These are phyloP conservation scores for Parasitella parasitica DNA, from an alignment of 371 early-diverging fungal species.

Conservation along the genomic window DNA sequence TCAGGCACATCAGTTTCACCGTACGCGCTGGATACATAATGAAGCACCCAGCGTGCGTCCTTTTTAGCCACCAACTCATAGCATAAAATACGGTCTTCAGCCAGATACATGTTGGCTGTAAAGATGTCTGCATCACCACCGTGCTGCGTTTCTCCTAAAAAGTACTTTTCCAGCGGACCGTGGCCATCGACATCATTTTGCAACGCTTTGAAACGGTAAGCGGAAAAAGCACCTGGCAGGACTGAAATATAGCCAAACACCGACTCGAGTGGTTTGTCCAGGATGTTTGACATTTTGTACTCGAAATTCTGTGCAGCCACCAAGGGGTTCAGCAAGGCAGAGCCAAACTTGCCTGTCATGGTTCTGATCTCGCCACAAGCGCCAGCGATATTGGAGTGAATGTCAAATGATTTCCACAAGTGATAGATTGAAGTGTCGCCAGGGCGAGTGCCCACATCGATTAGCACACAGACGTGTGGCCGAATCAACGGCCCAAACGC, in stretches of 20 bases:
- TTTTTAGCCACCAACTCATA: slow-evolving; percentile 82
- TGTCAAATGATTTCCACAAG: slow-evolving; percentile 91
- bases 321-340: slow-evolving; percentile 76
- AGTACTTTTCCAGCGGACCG: slow-evolving; percentile 69
- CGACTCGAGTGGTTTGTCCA: slow-evolving; percentile 82
- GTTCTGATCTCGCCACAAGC: slow-evolving; percentile 97
- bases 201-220: slow-evolving; percentile 63
- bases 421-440: slow-evolving; percentile 87
- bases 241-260: slow-evolving; percentile 87
- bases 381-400: slow-evolving; percentile 83
- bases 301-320: slow-evolving; percentile 87
- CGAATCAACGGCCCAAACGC: slow-evolving; percentile 85
- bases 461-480: slow-evolving; percentile 89
- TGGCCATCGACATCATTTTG: slow-evolving; percentile 51
- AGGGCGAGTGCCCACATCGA: slow-evolving; percentile 95
- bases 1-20: slow-evolving; percentile 91
- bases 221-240: slow-evolving; percentile 76
- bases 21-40: slow-evolving; percentile 65
- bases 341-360: slow-evolving; percentile 72
- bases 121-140: slow-evolving; percentile 54
- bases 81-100: slow-evolving; percentile 78
- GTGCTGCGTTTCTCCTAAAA: slow-evolving; percentile 63
- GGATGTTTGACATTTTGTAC: slow-evolving; percentile 82
- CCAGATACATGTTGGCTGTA: slow-evolving; percentile 76
- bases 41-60: slow-evolving; percentile 66